Evolutionary conservation across 106 monocot species (phyloP), one percentile per base, ranked within the genome.

Genomic region (Acanthochlamys bracteata): DNA sequence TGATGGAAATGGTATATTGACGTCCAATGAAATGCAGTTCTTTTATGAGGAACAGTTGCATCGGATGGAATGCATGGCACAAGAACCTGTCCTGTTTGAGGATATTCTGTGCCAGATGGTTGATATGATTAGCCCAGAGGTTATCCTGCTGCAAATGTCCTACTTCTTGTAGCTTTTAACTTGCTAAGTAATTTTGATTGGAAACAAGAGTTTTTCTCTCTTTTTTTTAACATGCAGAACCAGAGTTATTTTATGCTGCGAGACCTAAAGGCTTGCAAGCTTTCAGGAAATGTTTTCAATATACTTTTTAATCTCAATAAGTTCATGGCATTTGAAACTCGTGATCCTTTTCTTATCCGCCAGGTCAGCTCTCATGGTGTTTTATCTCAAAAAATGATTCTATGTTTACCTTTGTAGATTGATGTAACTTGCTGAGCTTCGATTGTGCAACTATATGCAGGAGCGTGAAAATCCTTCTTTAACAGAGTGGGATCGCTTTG

Each of bases 61-160:
- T 73, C 81, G 95, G 4, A 95, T 95, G 95, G 95, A 95, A 66
- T 95, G 95, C 66, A 90, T 95, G 95, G 79, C 95, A 12, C 95
- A 95, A 57, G 95, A 95, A 51, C 90, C 95, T 82, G 90, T 95
- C 25, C 84, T 90, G 4, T 95, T 87, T 68, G 95, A 95, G 54
- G 95, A 95, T 40, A 95, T 95, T 64, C 69, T 95, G 14, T 95
- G 95, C 53, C 95, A 95, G 74, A 95, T 90, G 75, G 66, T 95
- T 68, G 95, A 95, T 71, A 95, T 95, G 95, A 82, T 95, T 70
- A 59, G 60, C 11, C 90, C 95, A 23, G 84, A 95, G 95, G 95
- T 95, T 24, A 61, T n/a, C 24, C 20, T 63, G 1, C 9, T 10
- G 20, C 10, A 15, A 2, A 55, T 55, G 10, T 55, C 10, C 10